These are phyloP conservation scores for Orbilia oligospora DNA, from an alignment of 2,329 filamentous ascomycete genomes.

Conservation along the genomic window DNA sequence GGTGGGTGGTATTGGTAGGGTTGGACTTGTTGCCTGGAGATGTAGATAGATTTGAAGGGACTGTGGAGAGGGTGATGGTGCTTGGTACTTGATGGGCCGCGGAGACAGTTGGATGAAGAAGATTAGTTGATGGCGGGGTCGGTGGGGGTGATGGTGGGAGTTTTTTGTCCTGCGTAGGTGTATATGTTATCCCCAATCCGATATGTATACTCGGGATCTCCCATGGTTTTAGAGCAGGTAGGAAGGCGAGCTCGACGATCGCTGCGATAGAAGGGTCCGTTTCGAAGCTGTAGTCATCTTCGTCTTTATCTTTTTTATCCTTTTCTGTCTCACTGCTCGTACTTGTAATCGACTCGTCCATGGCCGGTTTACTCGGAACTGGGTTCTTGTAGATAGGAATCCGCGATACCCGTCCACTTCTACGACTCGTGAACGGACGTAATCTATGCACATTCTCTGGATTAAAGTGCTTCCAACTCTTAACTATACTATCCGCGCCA, in stretches of 20 bases:
- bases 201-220: constrained; percentile 62
- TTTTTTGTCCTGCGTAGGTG: constrained; percentile 64
- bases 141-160: constrained; percentile 46
- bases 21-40: background rate
- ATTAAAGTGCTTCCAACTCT: constrained; percentile 78
- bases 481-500: constrained; percentile 76
- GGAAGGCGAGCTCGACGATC: constrained; percentile 59
- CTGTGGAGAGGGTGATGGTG: constrained; percentile 53
- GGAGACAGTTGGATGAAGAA: constrained; percentile 31
- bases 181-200: constrained; percentile 64
- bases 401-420: constrained; percentile 60
- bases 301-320: constrained; percentile 66
- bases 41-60: constrained; percentile 41
- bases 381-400: constrained; percentile 70
- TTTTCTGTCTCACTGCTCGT: constrained; percentile 65
- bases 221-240: constrained; percentile 61
- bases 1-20: background rate
- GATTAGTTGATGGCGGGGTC: constrained; percentile 31
- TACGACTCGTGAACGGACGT: constrained; percentile 49
- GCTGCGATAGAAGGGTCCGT: constrained; percentile 62
- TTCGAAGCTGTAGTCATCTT: constrained; percentile 67
- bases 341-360: constrained; percentile 63
- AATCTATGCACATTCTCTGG: constrained; percentile 67
- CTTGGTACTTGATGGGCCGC: constrained; percentile 43
- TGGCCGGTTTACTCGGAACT: constrained; percentile 65